Conservation (phyloP, 257 asterid species). For the Catharanthus roseus region DNA sequence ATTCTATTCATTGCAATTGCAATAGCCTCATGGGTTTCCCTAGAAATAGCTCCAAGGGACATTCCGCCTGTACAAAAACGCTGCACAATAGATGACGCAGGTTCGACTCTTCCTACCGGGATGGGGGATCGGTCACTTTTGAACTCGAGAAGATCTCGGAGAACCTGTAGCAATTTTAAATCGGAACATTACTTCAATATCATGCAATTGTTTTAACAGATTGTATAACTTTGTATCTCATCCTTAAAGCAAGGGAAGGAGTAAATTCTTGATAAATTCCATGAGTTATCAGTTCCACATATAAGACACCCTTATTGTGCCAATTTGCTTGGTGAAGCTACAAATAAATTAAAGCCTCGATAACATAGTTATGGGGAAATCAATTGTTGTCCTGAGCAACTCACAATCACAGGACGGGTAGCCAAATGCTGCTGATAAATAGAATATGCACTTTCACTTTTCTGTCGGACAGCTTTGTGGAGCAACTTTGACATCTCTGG, state of each 20-base stretch:
- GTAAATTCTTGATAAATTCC: slow-evolving; percentile 1
- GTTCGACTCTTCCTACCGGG: slow-evolving; percentile 94
- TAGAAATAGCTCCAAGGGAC: slow-evolving; percentile 99
- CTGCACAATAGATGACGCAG: slow-evolving; percentile 81
- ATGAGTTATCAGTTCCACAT: background rate
- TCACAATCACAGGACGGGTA: slow-evolving; percentile 92
- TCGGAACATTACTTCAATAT: background rate
- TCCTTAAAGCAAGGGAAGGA: background rate
- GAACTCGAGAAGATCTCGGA: slow-evolving; percentile 90
- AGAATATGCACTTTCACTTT: slow-evolving; percentile 83
- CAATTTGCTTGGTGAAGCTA: background rate
- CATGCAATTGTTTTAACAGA: background rate
- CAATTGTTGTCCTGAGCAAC: slow-evolving; percentile 25
- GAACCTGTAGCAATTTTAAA: slow-evolving; percentile 50
- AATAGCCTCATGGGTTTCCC: slow-evolving; percentile 99
- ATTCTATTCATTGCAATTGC: slow-evolving; percentile 98
- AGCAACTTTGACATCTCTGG: slow-evolving; percentile 99
- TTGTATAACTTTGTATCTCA: background rate
- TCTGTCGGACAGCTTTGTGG: slow-evolving; percentile 94
- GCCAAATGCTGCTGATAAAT: slow-evolving; percentile 96
- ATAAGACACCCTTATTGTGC: background rate
- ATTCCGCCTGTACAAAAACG: slow-evolving; percentile 99
- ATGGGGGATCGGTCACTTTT: slow-evolving; percentile 81
- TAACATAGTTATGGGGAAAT: background rate
- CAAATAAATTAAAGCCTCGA: background rate